A percentile compares a stretch with the other conserved stretches of the same genome.
Conservation (phyloP, 2,329 filamentous ascomycete species). For the Aspergillus bombycis region DNA sequence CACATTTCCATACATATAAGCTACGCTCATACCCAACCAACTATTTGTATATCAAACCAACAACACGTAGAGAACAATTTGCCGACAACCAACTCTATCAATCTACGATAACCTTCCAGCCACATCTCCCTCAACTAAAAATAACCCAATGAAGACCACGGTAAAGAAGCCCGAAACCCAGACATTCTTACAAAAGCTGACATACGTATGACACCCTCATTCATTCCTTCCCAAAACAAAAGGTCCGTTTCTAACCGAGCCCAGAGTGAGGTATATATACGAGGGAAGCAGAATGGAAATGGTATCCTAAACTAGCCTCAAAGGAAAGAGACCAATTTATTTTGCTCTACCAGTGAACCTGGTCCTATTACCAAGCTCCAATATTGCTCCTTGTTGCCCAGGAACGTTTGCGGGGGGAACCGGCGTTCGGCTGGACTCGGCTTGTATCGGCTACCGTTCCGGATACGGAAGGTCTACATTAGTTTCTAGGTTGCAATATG, state of each 20-base stretch:
- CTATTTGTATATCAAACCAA: background rate
- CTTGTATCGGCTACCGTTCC: background rate
- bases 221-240: background rate
- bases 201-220: constrained; percentile 2
- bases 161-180: background rate
- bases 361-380: background rate
- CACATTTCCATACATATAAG: background rate
- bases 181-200: background rate
- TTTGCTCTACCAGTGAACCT: background rate
- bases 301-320: background rate
- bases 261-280: background rate
- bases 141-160: background rate
- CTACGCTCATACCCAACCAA: background rate
- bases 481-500: constrained; percentile 1
- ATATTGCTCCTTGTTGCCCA: background rate
- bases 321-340: background rate
- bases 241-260: background rate
- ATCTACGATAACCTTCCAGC: too few species aligned
- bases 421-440: constrained; percentile 2
- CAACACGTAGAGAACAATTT: background rate
- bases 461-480: background rate
- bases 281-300: background rate
- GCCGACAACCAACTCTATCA: too few species aligned
- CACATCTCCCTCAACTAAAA: background rate
- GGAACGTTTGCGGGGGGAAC: background rate